These are phyloP conservation scores for Ogataea dorogensis DNA, from an alignment of 805 yeast species.

Conservation along the genomic window DNA sequence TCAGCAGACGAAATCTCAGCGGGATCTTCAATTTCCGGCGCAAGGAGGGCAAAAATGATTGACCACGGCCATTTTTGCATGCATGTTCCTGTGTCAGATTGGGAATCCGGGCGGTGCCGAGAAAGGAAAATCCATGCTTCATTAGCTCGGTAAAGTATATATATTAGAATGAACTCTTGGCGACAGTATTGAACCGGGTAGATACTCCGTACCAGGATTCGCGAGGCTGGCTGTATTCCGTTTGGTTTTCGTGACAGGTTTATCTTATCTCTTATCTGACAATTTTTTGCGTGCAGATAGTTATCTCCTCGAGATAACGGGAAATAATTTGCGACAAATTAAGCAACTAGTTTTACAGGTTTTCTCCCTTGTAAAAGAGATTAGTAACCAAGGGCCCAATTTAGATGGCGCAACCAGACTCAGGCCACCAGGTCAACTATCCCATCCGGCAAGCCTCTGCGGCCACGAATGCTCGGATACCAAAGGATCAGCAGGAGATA, in stretches of 20 bases:
- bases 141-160: background rate
- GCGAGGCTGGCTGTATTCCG: background rate
- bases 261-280: conserved; percentile 15
- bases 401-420: conserved; percentile 6
- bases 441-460: conserved; percentile 26
- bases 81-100: conserved; percentile 8
- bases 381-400: background rate
- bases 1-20: conserved; percentile 3
- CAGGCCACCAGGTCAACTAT: conserved; percentile 20
- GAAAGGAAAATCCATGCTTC: background rate
- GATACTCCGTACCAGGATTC: too few relatives aligned
- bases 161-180: background rate
- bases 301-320: conserved; percentile 15
- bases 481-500: conserved; percentile 22
- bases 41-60: conserved; percentile 2
- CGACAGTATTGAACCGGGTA: too few relatives aligned
- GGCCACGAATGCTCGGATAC: conserved; percentile 14
- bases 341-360: conserved; percentile 8
- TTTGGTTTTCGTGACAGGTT: background rate
- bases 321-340: conserved; percentile 12
- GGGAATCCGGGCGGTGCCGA: conserved; percentile 10
- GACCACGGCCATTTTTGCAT: background rate
- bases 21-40: conserved; percentile 10
- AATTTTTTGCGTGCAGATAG: conserved; percentile 12
- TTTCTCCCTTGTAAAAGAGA: conserved; percentile 4